Percentiles rank a stretch among this genome's conserved stretches.
phyloP scores from a whole-genome alignment of 371 early-diverging fungal genomes.

The Apophysomyces ossiformis region DNA sequence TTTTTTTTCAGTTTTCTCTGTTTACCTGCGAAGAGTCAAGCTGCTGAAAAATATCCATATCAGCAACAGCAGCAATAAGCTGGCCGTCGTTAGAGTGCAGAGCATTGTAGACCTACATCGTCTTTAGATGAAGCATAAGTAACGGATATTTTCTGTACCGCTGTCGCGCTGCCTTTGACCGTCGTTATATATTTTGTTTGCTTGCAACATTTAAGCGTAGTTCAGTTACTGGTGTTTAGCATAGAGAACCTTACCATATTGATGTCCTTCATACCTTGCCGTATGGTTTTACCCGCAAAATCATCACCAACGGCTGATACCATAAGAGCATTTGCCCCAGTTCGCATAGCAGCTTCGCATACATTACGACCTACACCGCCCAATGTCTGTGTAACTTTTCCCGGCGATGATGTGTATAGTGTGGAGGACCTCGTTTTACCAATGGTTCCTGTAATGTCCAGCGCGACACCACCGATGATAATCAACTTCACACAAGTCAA shows the following conservation, averaged over 20 bases:
- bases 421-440: slow-evolving; percentile 19
- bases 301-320: slow-evolving; percentile 79
- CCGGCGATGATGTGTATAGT: slow-evolving; percentile 76
- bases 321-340: slow-evolving; percentile 65
- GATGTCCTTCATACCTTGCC: slow-evolving; percentile 52
- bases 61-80: slow-evolving; percentile 82
- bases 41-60: slow-evolving; percentile 79
- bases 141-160: slow-evolving; percentile 23
- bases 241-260: slow-evolving; percentile 54
- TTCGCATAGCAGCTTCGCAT: slow-evolving; percentile 76
- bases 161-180: slow-evolving; percentile 29
- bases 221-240: too few relatives aligned
- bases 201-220: slow-evolving; percentile 18
- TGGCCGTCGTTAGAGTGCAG: slow-evolving; percentile 74
- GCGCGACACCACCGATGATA: slow-evolving; percentile 83
- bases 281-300: slow-evolving; percentile 58
- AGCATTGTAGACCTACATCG: slow-evolving; percentile 72
- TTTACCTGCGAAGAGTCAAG: slow-evolving; percentile 43
- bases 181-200: slow-evolving; percentile 34
- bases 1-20: slow-evolving; percentile 4
- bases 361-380: slow-evolving; percentile 95
- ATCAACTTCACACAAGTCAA: slow-evolving; percentile 41
- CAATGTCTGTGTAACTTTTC: slow-evolving; percentile 62
- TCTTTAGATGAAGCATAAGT: slow-evolving; percentile 20
- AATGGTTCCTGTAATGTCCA: slow-evolving; percentile 73